These are phyloP conservation scores for Apostasia ramifera DNA, from an alignment of 106 monocot genomes.

Conservation along the genomic window DNA sequence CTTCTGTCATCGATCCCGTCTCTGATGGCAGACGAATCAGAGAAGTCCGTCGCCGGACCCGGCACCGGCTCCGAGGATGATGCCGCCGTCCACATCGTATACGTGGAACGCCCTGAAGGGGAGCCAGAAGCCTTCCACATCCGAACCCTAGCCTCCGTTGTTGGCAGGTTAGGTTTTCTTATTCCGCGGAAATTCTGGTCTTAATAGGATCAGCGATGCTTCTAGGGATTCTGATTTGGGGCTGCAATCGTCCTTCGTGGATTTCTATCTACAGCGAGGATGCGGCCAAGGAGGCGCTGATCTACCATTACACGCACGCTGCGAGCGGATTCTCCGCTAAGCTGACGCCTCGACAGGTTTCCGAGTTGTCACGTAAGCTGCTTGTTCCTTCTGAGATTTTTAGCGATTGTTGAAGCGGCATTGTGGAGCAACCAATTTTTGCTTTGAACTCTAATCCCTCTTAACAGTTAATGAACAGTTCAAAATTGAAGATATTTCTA, in stretches of 20 bases:
- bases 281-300: conserved; percentile 66
- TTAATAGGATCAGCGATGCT: not conserved
- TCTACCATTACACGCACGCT: conserved; percentile 67
- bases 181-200: not conserved
- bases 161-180: conserved; percentile 42
- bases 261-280: conserved; percentile 21
- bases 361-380: conserved; percentile 44
- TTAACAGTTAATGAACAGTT: too few species aligned
- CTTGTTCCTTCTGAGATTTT: not conserved
- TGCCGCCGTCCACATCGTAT: conserved; percentile 48
- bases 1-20: not conserved
- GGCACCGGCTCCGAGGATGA: conserved; percentile 2
- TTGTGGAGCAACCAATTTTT: too few species aligned
- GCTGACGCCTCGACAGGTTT: conserved; percentile 60
- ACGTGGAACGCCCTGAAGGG: conserved; percentile 29
- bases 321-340: conserved; percentile 77
- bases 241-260: not conserved
- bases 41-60: not conserved
- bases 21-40: conserved; percentile 10
- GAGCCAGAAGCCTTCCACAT: conserved; percentile 52
- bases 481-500: too few species aligned
- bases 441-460: too few species aligned
- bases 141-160: conserved; percentile 53
- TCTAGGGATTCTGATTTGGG: not conserved
- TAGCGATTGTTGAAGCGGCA: too few species aligned